Evolutionary conservation across 805 yeast genomes (phyloP).

Genomic region (Teunomyces stri): DNA sequence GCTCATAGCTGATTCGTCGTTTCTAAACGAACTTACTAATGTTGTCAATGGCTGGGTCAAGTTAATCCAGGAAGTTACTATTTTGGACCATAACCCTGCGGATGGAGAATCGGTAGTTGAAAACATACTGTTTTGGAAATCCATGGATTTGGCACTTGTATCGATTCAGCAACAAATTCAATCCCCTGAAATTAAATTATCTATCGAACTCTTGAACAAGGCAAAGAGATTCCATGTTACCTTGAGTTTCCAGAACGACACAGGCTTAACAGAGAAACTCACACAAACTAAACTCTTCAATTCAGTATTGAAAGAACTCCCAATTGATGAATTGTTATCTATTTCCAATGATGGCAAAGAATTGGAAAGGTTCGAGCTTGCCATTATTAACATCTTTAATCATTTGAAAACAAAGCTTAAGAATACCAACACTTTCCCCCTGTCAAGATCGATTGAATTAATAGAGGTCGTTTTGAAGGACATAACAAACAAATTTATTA

Average conservation of each 20-base stretch:
- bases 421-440: conserved; percentile 54
- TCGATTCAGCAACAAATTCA: conserved; percentile 58
- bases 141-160: conserved; percentile 59
- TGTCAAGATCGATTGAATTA: conserved; percentile 59
- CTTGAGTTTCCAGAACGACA: conserved; percentile 67
- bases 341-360: conserved; percentile 17
- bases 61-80: conserved; percentile 56
- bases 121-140: conserved; percentile 77
- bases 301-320: conserved; percentile 66
- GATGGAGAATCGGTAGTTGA: conserved; percentile 55
- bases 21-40: conserved; percentile 67
- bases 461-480: conserved; percentile 65
- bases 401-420: conserved; percentile 63
- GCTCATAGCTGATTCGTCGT: conserved; percentile 46
- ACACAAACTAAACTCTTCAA: conserved; percentile 54
- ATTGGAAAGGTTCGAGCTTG: conserved; percentile 43
- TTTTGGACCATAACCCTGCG: conserved; percentile 48
- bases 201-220: conserved; percentile 58
- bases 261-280: conserved; percentile 58
- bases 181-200: conserved; percentile 50
- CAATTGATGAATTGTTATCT: conserved; percentile 52
- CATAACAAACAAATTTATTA: conserved; percentile 43
- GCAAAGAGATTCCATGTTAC: conserved; percentile 83
- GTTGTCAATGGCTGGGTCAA: conserved; percentile 74
- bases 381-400: conserved; percentile 49